These are phyloP conservation scores for Gillenia trifoliata DNA, from an alignment of 306 rosid species.

Conservation along the genomic window DNA sequence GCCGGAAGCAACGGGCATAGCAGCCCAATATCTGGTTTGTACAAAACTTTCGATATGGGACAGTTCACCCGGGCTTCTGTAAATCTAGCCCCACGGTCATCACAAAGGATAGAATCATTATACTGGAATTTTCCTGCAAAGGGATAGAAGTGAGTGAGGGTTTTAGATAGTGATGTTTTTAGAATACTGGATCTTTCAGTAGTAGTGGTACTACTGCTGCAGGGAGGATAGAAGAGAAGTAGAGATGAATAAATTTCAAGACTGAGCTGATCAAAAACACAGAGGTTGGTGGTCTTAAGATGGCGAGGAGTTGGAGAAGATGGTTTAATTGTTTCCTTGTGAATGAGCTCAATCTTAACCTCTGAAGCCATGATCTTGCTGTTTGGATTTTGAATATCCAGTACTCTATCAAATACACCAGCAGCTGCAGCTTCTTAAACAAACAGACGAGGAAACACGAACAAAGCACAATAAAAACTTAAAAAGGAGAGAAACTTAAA, in stretches of 20 bases:
- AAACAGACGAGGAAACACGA: no score
- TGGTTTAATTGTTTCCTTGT: not conserved
- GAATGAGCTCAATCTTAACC: not conserved
- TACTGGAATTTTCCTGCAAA: constrained; percentile 2
- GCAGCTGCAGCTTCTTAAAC: no score
- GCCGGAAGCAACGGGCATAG: constrained; percentile 3
- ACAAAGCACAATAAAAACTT: no score
- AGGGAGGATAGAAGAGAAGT: not conserved
- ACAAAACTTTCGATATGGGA: not conserved
- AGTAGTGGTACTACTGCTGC: no score
- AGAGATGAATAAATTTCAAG: not conserved
- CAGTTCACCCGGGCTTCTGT: not conserved
- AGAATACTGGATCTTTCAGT: not conserved
- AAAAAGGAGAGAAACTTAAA: no score
- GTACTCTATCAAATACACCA: no score
- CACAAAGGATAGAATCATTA: not conserved
- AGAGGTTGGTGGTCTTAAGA: not conserved
- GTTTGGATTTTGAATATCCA: no score
- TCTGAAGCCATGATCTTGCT: not conserved
- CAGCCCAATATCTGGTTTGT: not conserved
- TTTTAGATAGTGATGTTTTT: not conserved
- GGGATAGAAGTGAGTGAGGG: constrained; percentile 12
- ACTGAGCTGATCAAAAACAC: not conserved
- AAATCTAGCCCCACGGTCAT: constrained; percentile 17
- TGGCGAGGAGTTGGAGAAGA: not conserved